Evolutionary conservation across 2,329 filamentous ascomycete genomes (phyloP), one percentile per base, ranked within the genome.

Genomic region (Chaetothyriales sp.): DNA sequence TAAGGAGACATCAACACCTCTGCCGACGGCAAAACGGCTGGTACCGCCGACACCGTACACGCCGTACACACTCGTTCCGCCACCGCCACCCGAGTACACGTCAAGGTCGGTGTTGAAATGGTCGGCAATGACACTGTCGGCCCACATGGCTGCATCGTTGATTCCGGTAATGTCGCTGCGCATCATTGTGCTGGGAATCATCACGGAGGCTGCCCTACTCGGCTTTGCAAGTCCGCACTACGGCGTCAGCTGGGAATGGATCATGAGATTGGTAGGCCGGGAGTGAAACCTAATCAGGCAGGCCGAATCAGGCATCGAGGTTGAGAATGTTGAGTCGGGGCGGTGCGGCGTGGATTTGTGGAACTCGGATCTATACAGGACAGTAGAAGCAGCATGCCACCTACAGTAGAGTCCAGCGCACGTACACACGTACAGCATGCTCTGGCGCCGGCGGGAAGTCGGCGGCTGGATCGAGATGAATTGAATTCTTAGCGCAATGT

Each of bases 151-250:
- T 18, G 54, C 53, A 37, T 47, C 50, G 20, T 48, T 59, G 40
- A 59, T 59, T 47, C 55, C 57, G 3, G 51, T 50, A 45, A 54
- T 52, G 18, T 25, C 56, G 10, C n/a, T 57, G 19, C 54, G 57
- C 7, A 18, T 59, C 19, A 51, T 57, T 25, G 49, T 59, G 28
- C 29, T 59, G 25, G 57, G 57, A 6, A 53, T 52, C 15, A 51
- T 59, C 15, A 59, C 57, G 3, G 56, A 59, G 44, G 54, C 56
- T 5, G 55, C 51, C 18, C 53, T 58, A n/a, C 44, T 58, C 18
- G 54, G 52, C 3, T 56, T 58, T 47, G 54, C 54, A 7, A 56
- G 57, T 37, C 56, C 57, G 13, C 56, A 59, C 44, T 50, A 53
- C 33, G 10, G 33, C 1, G 33, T 40, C 15, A 40, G 33, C 33